Evolutionary conservation across 2,329 filamentous ascomycete genomes (phyloP), one percentile per base, ranked within the genome.

Genomic region (Pseudogymnoascus sp.): DNA sequence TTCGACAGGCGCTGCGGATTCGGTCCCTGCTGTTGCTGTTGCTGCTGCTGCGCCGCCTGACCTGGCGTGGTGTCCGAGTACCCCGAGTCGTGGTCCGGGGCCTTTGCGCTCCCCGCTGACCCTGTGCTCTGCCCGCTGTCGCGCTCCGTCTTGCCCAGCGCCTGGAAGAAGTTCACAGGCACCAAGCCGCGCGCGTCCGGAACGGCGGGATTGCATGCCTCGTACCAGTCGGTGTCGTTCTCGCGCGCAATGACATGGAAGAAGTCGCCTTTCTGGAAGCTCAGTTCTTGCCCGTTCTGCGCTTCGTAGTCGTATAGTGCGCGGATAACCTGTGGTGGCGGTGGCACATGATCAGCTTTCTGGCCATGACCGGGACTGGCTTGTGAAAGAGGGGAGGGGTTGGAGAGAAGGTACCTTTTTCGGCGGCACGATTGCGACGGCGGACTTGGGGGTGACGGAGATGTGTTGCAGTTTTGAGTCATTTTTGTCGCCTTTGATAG

Each of bases 171-270:
- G 64, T 88, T 86, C 64, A 97, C 95, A 6, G 95, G 95, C 50
- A 99, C 95, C 65, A 99, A 83, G 66, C 95, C 95, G 68, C 92
- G 87, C 61, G 91, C 91, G 76, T 89, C 89, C 72, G 90, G 91
- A 68, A 96, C 81, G 61, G 90, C 85, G 65, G 95, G 95, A 74
- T 99, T 99, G 81, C 92, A 97, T 63, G 93, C 95, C 78, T 97
- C 95, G 82, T 97, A 99, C 93, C 95, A 99, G 74, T 97, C 91
- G 42, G 81, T 79, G 74, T 97, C 93, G 80, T 97, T 88, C 79
- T 97, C 95, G 75, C 93, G 89, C 72, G 90, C 91, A 75, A 97
- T 93, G 68, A 99, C 95, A 79, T 97, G 93, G 75, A 99, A 95
- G 76, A 97, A 99, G 76, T 99, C 95, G 72, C 95, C 95, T 74